These are phyloP conservation scores for Ulmus americana DNA, from an alignment of 331 rosid genomes.

Conservation along the genomic window DNA sequence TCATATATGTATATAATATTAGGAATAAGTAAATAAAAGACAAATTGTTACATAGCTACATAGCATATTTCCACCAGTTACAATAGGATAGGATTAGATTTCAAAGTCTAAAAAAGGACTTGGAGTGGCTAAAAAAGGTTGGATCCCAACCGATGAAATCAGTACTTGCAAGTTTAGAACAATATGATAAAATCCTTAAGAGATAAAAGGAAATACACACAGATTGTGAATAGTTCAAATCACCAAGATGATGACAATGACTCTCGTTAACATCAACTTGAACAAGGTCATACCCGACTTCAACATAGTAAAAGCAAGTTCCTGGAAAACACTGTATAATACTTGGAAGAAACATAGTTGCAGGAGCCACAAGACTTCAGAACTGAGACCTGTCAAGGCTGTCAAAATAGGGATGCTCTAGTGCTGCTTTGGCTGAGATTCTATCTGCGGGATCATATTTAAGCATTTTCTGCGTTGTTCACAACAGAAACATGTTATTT, in stretches of 20 bases:
- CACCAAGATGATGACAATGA: slow-evolving; percentile 65
- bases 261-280: slow-evolving; percentile 15
- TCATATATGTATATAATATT: too few relatives aligned
- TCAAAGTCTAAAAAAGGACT: too few relatives aligned
- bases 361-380: slow-evolving; percentile 25
- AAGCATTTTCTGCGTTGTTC: slow-evolving; percentile 73
- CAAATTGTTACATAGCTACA: too few relatives aligned
- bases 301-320: slow-evolving; percentile 9
- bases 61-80: too few relatives aligned
- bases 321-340: slow-evolving; percentile 2
- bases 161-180: too few relatives aligned
- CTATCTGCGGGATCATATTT: slow-evolving; percentile 72
- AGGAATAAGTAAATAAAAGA: too few relatives aligned
- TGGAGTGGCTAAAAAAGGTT: too few relatives aligned
- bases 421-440: slow-evolving; percentile 92
- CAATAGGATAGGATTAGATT: too few relatives aligned
- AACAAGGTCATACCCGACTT: slow-evolving; percentile 11
- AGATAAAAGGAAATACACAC: not conserved
- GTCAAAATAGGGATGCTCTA: slow-evolving; percentile 89
- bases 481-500: not conserved
- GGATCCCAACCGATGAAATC: too few relatives aligned
- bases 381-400: slow-evolving; percentile 87
- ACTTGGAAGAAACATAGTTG: slow-evolving; percentile 8
- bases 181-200: not conserved
- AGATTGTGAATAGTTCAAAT: slow-evolving; percentile 17